Evolutionary conservation across 257 asterid genomes (phyloP).

Genomic region (Penstemon eatonii): DNA sequence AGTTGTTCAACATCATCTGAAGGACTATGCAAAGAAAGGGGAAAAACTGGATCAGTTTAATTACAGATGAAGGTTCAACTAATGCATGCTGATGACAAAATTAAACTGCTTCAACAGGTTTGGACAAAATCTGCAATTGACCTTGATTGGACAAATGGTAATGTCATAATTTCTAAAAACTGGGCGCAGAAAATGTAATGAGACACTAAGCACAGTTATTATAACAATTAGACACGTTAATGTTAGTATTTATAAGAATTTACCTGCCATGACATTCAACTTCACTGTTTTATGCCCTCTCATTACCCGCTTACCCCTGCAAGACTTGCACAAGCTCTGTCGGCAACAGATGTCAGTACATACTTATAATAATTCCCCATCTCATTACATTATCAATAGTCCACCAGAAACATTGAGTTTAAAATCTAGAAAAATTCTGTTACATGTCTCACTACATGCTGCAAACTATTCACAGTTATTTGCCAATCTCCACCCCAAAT

Average conservation of each 20-base stretch:
- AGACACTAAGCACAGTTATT: neutral
- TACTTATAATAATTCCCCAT: neutral
- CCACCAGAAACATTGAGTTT: neutral
- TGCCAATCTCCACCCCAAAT: constrained; percentile 12
- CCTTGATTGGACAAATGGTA: constrained; percentile 8
- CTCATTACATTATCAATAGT: neutral
- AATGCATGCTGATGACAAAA: neutral
- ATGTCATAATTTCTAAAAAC: constrained; percentile 2
- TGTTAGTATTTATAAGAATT: neutral
- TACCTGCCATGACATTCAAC: constrained; percentile 82
- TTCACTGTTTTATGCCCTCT: constrained; percentile 73
- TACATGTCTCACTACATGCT: constrained; percentile 19
- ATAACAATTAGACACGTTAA: neutral
- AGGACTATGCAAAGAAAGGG: neutral
- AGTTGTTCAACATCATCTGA: neutral
- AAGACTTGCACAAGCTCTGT: constrained; percentile 83
- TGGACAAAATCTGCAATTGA: neutral
- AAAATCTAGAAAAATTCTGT: neutral
- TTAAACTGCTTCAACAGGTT: constrained; percentile 19
- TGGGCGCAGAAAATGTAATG: neutral
- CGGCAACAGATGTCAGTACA: constrained; percentile 10
- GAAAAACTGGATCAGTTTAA: neutral
- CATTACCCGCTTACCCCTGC: constrained; percentile 73
- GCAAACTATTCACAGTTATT: constrained; percentile 14
- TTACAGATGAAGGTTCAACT: neutral